A percentile compares a stretch with the other conserved stretches of the same genome.
Evolutionary conservation across 768 basidiomycete species (phyloP).

Genomic region (Coprinellus micaceus): DNA sequence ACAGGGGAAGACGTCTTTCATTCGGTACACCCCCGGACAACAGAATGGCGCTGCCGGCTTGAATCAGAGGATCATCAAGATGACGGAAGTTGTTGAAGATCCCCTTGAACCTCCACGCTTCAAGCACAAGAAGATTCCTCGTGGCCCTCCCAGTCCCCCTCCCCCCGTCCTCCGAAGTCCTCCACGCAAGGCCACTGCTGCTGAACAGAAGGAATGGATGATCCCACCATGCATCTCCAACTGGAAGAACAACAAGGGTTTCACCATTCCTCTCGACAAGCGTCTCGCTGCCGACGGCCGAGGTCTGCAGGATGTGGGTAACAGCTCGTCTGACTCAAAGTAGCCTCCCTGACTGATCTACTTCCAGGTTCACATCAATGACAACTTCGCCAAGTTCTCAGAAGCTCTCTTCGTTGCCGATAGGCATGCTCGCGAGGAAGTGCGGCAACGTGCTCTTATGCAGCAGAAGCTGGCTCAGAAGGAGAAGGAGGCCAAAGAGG

Average conservation of each 20-base stretch:
- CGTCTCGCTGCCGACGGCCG: slow-evolving; percentile 97
- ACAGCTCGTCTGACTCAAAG: not conserved
- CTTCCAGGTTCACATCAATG: slow-evolving; percentile 90
- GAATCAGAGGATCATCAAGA: slow-evolving; percentile 97
- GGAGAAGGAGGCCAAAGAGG: slow-evolving; percentile 95
- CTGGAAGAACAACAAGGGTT: slow-evolving; percentile 99
- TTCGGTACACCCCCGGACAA: slow-evolving; percentile 95
- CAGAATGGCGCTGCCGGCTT: slow-evolving; percentile 65
- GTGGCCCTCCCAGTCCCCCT: slow-evolving; percentile 94
- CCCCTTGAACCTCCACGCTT: slow-evolving; percentile 95
- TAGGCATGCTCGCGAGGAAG: slow-evolving; percentile 96
- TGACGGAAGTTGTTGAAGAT: slow-evolving; percentile 97
- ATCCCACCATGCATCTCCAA: slow-evolving; percentile 99
- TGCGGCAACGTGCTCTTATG: slow-evolving; percentile 93
- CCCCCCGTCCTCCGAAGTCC: slow-evolving; percentile 94
- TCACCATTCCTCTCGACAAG: slow-evolving; percentile 97
- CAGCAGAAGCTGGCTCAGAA: slow-evolving; percentile 99
- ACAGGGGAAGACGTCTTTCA: slow-evolving; percentile 82
- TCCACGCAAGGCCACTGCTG: slow-evolving; percentile 91
- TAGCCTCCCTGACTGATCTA: not conserved
- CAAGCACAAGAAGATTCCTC: slow-evolving; percentile 98
- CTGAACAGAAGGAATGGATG: slow-evolving; percentile 99
- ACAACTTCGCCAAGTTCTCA: slow-evolving; percentile 98
- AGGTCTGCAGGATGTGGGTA: slow-evolving; percentile 90
- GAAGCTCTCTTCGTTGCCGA: slow-evolving; percentile 95